A percentile compares a stretch with the other conserved stretches of the same genome.
phyloP scores from a whole-genome alignment of 495 filamentous ascomycete species.

The Aspergillus wentii region DNA sequence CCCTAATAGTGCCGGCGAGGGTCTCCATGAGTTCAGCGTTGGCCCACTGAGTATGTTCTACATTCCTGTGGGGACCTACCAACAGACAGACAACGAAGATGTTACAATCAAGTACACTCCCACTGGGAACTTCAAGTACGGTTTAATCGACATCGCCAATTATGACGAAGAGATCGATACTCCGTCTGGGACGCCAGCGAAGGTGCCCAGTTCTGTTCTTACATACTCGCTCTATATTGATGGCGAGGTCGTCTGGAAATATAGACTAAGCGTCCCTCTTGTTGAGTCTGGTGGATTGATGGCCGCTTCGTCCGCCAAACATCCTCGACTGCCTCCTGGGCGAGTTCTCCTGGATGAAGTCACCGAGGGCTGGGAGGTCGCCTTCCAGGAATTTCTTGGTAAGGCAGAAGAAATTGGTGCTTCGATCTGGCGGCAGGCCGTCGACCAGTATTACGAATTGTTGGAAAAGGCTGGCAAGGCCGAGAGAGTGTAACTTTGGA shows the following conservation, averaged over 20 bases:
- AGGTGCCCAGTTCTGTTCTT: constrained; percentile 46
- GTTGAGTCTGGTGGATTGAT: not conserved
- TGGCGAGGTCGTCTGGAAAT: constrained; percentile 72
- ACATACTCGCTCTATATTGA: constrained; percentile 82
- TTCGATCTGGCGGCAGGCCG: constrained; percentile 1
- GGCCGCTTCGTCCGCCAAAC: not conserved
- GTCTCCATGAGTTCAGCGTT: constrained; percentile 82
- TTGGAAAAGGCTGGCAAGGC: constrained; percentile 6
- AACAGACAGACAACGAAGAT: constrained; percentile 72
- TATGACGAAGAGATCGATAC: constrained; percentile 50
- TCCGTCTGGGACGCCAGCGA: constrained; percentile 15
- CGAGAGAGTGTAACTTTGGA: constrained; percentile 7
- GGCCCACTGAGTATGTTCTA: constrained; percentile 93
- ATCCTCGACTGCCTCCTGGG: constrained; percentile 10
- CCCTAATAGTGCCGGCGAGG: constrained; percentile 33
- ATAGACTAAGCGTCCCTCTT: constrained; percentile 35
- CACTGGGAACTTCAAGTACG: constrained; percentile 86
- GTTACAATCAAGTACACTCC: constrained; percentile 80
- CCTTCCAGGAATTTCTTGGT: constrained; percentile 1
- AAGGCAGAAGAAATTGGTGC: constrained; percentile 10
- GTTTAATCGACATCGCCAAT: constrained; percentile 76
- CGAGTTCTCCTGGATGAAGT: constrained; percentile 10
- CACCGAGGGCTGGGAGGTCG: constrained; percentile 1
- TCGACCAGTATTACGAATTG: constrained; percentile 6
- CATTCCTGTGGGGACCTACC: constrained; percentile 77